A percentile compares a stretch with the other conserved stretches of the same genome.
phyloP scores from a whole-genome alignment of 2,329 filamentous ascomycete species.

The Xylaria sp. region DNA sequence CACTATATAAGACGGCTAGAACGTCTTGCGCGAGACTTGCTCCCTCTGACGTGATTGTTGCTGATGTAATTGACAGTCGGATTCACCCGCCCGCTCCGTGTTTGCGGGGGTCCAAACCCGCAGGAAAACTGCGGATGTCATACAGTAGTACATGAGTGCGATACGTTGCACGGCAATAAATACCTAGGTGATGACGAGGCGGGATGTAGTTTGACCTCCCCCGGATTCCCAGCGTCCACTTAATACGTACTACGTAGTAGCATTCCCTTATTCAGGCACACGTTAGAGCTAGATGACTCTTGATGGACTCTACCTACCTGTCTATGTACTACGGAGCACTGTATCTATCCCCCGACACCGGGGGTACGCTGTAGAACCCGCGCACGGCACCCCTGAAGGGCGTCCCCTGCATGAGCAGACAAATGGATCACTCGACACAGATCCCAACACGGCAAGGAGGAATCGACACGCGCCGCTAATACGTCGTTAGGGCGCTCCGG shows the following conservation, averaged over 20 bases:
- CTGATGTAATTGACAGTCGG: conserved; percentile 28
- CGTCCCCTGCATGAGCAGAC: conserved; percentile 20
- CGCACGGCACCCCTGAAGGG: neutral
- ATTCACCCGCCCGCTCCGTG: neutral
- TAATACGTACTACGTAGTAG: too few species aligned
- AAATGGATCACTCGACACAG: conserved; percentile 21
- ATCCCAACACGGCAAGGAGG: conserved; percentile 20
- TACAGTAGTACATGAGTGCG: neutral
- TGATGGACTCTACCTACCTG: conserved; percentile 10
- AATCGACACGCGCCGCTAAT: conserved; percentile 1
- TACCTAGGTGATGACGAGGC: too few species aligned
- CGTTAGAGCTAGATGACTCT: conserved; percentile 11
- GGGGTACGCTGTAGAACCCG: neutral
- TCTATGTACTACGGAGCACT: too few species aligned
- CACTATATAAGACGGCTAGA: neutral
- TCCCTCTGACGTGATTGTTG: conserved; percentile 24
- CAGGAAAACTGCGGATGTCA: neutral
- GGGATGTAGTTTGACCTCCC: neutral
- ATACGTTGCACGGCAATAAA: too few species aligned
- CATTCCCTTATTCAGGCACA: conserved; percentile 18
- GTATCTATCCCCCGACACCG: neutral
- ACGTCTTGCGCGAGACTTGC: conserved; percentile 18
- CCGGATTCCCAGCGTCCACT: conserved; percentile 21
- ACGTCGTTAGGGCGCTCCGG: neutral
- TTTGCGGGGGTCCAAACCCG: neutral